Percentiles rank a stretch among this genome's conserved stretches.
Conservation (phyloP, 371 early-diverging fungal species). For the Mortierella sp. region DNA sequence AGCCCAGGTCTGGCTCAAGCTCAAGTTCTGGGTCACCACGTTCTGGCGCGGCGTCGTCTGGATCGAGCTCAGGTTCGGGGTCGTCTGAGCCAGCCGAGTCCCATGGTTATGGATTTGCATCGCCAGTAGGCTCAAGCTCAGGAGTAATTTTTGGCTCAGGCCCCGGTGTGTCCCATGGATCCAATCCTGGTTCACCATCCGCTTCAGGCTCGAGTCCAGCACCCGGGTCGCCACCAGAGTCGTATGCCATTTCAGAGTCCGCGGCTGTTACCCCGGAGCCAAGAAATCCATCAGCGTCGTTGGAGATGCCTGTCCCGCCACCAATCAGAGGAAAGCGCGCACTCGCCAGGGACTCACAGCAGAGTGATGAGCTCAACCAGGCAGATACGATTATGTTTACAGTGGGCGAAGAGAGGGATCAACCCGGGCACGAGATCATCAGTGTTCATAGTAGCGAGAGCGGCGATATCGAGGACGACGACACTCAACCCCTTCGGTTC, state of each 20-base stretch:
- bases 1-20: not conserved
- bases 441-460: not conserved
- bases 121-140: no score
- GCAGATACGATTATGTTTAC: not conserved
- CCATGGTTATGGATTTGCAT: no score
- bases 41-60: not conserved
- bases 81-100: no score
- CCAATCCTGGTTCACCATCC: not conserved
- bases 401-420: not conserved
- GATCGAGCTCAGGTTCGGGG: not conserved
- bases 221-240: not conserved
- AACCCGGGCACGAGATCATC: not conserved
- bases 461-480: not conserved
- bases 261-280: not conserved
- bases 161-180: no score
- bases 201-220: not conserved
- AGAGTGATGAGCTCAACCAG: not conserved
- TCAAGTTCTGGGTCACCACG: not conserved
- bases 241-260: not conserved
- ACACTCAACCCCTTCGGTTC: not conserved
- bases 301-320: not conserved
- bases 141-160: no score
- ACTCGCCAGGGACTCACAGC: not conserved
- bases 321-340: not conserved
- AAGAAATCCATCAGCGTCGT: not conserved